Percentiles rank a stretch among this genome's conserved stretches.
These are phyloP conservation scores for Salisapilia sapeloensis DNA, from an alignment of 352 stramenopile species.

Conservation along the genomic window DNA sequence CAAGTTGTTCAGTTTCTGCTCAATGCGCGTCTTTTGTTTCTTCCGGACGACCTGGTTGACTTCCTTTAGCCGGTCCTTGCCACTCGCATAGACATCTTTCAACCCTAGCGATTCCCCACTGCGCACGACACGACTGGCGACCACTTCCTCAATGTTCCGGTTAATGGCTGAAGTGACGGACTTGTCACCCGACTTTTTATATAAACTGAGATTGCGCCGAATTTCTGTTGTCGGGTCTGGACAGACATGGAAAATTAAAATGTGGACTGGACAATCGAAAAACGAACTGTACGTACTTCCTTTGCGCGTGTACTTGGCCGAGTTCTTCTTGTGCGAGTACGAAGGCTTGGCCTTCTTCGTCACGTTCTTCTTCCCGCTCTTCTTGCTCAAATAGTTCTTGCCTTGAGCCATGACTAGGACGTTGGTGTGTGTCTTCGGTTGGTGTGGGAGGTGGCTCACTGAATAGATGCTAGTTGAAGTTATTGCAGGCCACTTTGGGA, in stretches of 20 bases:
- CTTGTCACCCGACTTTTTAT: slow-evolving; percentile 64
- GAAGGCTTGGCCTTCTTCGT: slow-evolving; percentile 59
- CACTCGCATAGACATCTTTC: slow-evolving; percentile 40
- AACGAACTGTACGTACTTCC: slow-evolving; percentile 35
- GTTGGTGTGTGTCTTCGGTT: background rate
- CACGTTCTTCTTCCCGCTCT: slow-evolving; percentile 53
- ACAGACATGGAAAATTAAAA: background rate
- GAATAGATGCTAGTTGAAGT: too few species aligned
- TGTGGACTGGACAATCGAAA: background rate
- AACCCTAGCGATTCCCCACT: slow-evolving; percentile 36
- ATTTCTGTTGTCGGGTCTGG: slow-evolving; percentile 70
- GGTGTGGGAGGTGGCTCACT: too few species aligned
- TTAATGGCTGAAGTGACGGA: slow-evolving; percentile 73
- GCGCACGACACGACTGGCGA: slow-evolving; percentile 70
- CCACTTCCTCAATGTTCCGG: slow-evolving; percentile 78
- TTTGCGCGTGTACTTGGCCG: slow-evolving; percentile 79
- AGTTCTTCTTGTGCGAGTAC: slow-evolving; percentile 67
- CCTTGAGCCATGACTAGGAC: slow-evolving; percentile 68
- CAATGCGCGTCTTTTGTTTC: slow-evolving; percentile 76
- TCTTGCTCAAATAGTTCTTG: slow-evolving; percentile 61
- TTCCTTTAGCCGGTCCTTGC: slow-evolving; percentile 73
- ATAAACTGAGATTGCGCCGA: slow-evolving; percentile 40
- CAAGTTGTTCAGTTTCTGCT: slow-evolving; percentile 60
- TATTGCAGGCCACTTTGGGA: too few species aligned
- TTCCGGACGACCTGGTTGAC: slow-evolving; percentile 67